phyloP scores from a whole-genome alignment of 176 grass and related monocot genomes.

The Ampelocalamus luodianensis region DNA sequence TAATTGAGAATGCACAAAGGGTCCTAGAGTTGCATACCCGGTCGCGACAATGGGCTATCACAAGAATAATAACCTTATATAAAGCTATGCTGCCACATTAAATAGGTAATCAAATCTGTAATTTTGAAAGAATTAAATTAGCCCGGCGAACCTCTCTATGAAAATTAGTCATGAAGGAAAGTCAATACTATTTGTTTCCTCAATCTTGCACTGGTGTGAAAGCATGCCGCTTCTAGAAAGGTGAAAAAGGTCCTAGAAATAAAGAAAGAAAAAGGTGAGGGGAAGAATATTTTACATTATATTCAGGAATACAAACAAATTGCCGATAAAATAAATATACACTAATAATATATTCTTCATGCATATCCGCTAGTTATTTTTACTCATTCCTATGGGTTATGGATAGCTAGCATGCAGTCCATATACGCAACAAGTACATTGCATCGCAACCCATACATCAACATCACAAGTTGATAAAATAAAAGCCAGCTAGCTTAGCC shows the following conservation, averaged over 20 bases:
- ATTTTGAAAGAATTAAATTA: not conserved
- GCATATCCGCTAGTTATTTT: not conserved
- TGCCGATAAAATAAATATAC: too few species aligned
- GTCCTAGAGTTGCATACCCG: too few species aligned
- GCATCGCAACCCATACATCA: slow-evolving; percentile 33
- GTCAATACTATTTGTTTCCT: slow-evolving; percentile 21
- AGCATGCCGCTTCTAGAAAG: slow-evolving; percentile 28
- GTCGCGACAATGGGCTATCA: too few species aligned
- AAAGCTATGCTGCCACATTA: not conserved
- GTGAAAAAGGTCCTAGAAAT: not conserved
- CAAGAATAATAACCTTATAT: not conserved
- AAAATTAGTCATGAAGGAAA: not conserved
- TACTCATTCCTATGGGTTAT: not conserved
- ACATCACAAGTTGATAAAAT: slow-evolving; percentile 35
- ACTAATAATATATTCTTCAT: not conserved
- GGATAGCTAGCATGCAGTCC: not conserved
- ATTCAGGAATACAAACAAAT: not conserved
- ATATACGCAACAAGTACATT: slow-evolving; percentile 21
- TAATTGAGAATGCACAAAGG: too few species aligned
- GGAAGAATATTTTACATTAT: not conserved
- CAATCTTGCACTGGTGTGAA: slow-evolving; percentile 45
- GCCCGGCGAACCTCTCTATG: not conserved
- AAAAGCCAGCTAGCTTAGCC: not conserved
- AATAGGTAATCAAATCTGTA: not conserved
- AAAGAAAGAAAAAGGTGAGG: not conserved